Conservation (phyloP, 805 yeast species). For the Saccharomycopsis vini region DNA sequence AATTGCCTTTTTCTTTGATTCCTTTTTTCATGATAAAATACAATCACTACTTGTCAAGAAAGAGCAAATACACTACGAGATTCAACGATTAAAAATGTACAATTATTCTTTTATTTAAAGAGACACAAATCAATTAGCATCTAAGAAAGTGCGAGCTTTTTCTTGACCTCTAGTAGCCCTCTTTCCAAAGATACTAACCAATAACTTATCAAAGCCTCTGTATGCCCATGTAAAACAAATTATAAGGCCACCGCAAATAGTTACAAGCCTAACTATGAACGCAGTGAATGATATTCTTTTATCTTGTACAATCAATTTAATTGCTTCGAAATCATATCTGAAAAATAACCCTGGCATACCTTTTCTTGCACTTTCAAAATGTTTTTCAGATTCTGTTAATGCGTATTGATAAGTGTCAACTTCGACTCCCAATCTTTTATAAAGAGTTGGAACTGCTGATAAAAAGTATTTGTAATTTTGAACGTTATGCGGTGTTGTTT, state of each 20-base stretch:
- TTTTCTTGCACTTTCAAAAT: conserved; percentile 2
- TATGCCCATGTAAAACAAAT: conserved; percentile 62
- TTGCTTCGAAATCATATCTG: conserved; percentile 83
- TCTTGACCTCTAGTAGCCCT: conserved; percentile 23
- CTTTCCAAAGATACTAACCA: conserved; percentile 49
- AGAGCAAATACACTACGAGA: no score
- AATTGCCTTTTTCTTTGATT: no score
- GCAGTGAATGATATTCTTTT: conserved; percentile 66
- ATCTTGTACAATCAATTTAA: conserved; percentile 61
- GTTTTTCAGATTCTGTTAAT: conserved; percentile 41
- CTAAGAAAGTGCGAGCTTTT: conserved; percentile 14
- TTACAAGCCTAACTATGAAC: conserved; percentile 68
- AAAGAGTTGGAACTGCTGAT: conserved; percentile 78
- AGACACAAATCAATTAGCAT: background rate
- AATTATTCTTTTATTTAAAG: no score
- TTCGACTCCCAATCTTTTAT: conserved; percentile 56
- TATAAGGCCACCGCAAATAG: conserved; percentile 75
- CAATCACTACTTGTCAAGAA: no score
- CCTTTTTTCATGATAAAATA: no score
- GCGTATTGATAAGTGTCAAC: conserved; percentile 86
- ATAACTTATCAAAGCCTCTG: conserved; percentile 44
- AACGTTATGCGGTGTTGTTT: conserved; percentile 38
- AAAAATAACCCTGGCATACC: conserved; percentile 70
- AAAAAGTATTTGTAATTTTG: conserved; percentile 57
- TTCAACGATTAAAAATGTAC: no score